Conservation (phyloP, 108 stramenopile species). For the Nannochloropsis salina region DNA sequence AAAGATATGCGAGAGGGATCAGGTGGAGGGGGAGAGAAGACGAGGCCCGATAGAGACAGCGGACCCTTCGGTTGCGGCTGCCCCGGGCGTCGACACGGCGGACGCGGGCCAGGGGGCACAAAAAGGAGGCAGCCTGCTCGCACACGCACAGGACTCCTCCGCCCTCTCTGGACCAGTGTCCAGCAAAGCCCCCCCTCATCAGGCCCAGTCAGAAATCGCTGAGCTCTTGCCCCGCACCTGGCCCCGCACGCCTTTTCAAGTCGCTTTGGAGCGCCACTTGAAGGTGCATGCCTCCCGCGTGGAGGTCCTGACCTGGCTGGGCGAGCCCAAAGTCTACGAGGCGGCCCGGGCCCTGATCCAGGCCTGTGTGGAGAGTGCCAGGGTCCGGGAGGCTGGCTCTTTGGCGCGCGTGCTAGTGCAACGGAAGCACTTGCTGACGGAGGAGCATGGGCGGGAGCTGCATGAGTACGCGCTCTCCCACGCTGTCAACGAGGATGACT, state of each 20-base stretch:
- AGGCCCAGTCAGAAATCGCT: background rate
- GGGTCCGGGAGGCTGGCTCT: background rate
- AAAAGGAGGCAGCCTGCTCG: background rate
- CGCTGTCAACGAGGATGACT: background rate
- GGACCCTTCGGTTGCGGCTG: background rate
- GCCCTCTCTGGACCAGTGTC: background rate
- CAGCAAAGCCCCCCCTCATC: background rate
- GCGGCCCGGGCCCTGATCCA: background rate
- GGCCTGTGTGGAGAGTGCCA: background rate
- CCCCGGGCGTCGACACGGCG: background rate
- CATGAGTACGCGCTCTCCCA: conserved; percentile 11
- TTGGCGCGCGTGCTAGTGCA: background rate
- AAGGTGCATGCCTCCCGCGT: background rate
- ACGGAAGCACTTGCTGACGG: conserved; percentile 9
- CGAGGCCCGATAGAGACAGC: background rate
- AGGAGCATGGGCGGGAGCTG: background rate
- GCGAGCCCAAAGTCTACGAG: background rate
- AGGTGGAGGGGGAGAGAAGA: background rate
- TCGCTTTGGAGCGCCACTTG: background rate
- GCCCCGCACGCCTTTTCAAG: background rate
- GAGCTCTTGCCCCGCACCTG: background rate
- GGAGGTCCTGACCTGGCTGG: background rate
- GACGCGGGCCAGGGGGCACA: background rate
- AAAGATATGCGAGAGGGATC: too few relatives aligned
- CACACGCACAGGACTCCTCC: background rate